phyloP scores from a whole-genome alignment of 192 early-diverging fungal species.

The Backusella luteola region DNA sequence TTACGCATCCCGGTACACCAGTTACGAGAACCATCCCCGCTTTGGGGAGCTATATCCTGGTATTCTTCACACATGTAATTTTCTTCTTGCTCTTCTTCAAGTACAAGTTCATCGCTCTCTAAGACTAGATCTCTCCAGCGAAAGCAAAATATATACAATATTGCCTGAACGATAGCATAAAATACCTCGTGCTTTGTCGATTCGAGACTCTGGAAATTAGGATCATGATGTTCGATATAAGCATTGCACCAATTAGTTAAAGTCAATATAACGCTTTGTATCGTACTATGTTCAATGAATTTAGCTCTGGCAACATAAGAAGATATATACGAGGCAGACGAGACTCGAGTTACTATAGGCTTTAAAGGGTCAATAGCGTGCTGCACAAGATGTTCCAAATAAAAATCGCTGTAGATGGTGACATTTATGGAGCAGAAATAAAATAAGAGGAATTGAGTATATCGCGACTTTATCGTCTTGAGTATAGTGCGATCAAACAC shows the following conservation, averaged over 20 bases:
- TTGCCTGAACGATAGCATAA: constrained; percentile 82
- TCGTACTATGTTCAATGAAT: constrained; percentile 61
- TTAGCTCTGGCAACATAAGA: constrained; percentile 87
- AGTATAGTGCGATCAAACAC: constrained; percentile 80
- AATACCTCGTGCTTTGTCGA: constrained; percentile 74
- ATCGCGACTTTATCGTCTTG: constrained; percentile 85
- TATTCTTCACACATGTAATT: neutral
- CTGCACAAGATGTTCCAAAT: constrained; percentile 72
- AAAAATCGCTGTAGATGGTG: constrained; percentile 68
- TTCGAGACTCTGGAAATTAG: constrained; percentile 42
- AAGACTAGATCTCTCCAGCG: constrained; percentile 81
- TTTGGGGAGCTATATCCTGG: constrained; percentile 5
- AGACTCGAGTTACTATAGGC: constrained; percentile 67
- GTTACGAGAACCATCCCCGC: constrained; percentile 19
- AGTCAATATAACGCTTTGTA: constrained; percentile 66
- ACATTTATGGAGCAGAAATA: constrained; percentile 68
- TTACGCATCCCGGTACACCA: constrained; percentile 68
- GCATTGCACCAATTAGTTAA: constrained; percentile 65
- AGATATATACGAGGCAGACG: constrained; percentile 81
- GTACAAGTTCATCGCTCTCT: constrained; percentile 27
- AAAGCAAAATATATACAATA: constrained; percentile 96
- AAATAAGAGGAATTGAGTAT: constrained; percentile 92
- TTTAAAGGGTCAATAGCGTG: constrained; percentile 54
- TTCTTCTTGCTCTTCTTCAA: constrained; percentile 18
- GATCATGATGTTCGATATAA: constrained; percentile 70